Percentiles rank a stretch among this genome's conserved stretches.
Evolutionary conservation across 306 rosid species (phyloP).

Genomic region (Prunus mira): DNA sequence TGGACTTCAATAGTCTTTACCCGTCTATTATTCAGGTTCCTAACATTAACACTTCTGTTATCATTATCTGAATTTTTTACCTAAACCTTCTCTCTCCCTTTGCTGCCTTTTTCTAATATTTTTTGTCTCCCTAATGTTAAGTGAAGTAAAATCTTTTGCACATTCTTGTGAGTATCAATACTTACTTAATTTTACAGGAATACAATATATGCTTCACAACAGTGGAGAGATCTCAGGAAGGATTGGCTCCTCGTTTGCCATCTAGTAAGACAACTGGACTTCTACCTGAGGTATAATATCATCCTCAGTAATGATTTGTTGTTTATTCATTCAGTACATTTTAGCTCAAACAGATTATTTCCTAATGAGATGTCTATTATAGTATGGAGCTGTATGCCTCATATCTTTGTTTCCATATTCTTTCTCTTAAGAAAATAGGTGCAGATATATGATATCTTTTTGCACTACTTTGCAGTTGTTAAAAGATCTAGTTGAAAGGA

Average conservation of each 20-base stretch:
- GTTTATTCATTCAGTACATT: neutral
- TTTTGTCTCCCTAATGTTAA: neutral
- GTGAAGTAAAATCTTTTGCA: neutral
- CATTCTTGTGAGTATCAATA: constrained; percentile 9
- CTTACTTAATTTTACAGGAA: constrained; percentile 54
- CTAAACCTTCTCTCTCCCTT: neutral
- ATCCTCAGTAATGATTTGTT: neutral
- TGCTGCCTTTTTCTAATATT: neutral
- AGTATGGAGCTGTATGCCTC: constrained; percentile 1
- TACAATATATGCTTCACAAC: constrained; percentile 97
- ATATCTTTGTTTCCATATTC: constrained; percentile 3
- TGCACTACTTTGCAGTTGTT: constrained; percentile 51
- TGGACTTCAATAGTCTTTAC: constrained; percentile 98
- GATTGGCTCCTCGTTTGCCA: constrained; percentile 66
- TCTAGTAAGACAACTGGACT: constrained; percentile 70
- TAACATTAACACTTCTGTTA: neutral
- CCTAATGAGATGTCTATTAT: neutral
- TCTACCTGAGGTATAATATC: constrained; percentile 76
- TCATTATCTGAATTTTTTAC: neutral
- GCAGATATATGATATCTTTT: constrained; percentile 4
- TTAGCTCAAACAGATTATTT: neutral
- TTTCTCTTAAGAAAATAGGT: constrained; percentile 8
- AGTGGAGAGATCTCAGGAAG: constrained; percentile 72
- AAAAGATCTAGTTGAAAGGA: constrained; percentile 72
- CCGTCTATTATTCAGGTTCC: constrained; percentile 98